These are phyloP conservation scores for Ceratobasidium theobromae DNA, from an alignment of 1,284 basidiomycete species.

Conservation along the genomic window DNA sequence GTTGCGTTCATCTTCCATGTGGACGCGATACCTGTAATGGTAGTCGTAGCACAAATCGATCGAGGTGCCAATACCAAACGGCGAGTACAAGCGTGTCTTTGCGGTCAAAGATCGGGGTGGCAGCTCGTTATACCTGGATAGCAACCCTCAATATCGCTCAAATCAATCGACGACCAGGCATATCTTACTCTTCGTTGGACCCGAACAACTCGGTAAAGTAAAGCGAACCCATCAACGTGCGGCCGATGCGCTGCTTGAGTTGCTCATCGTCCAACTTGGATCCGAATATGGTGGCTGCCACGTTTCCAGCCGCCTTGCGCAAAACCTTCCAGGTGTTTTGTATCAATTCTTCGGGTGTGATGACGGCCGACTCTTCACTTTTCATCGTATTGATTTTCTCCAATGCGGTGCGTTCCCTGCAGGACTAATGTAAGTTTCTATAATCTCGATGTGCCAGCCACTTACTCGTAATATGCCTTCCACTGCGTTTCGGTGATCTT, in stretches of 20 bases:
- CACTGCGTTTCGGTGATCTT: conserved; percentile 16
- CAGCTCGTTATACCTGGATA: too few species aligned
- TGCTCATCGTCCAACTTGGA: background rate
- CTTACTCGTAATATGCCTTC: conserved; percentile 20
- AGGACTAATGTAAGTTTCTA: background rate
- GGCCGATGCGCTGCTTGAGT: conserved; percentile 13
- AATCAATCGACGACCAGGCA: background rate
- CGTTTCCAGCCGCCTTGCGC: background rate
- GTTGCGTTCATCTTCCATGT: background rate
- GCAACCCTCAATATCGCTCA: too few species aligned
- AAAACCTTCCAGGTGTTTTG: conserved; percentile 6
- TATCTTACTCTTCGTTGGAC: background rate
- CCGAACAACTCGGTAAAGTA: conserved; percentile 12
- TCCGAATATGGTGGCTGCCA: conserved; percentile 16
- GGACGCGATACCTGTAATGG: background rate
- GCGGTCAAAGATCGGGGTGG: too few species aligned
- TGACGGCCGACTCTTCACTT: background rate
- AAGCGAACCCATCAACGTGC: conserved; percentile 2
- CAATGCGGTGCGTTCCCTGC: conserved; percentile 7
- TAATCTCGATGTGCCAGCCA: background rate
- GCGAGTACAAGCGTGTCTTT: conserved; percentile 16
- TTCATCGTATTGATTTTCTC: conserved; percentile 11
- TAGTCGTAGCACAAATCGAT: conserved; percentile 13
- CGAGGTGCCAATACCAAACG: conserved; percentile 25
- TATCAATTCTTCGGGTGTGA: conserved; percentile 1